Conservation (phyloP, 441 rosid genomes). For the Cnidoscolus chayamansa region DNA sequence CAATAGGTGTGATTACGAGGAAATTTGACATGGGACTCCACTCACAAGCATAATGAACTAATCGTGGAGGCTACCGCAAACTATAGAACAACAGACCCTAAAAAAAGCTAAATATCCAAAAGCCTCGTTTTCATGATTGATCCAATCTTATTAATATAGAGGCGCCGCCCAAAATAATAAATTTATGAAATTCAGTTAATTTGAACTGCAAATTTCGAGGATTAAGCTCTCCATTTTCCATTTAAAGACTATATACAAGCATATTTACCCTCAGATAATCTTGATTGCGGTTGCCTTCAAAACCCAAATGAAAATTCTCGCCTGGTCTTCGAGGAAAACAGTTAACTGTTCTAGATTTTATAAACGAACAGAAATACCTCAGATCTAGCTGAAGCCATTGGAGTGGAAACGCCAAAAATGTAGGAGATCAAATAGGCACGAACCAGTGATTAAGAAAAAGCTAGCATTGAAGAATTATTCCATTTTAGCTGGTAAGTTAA, state of each 20-base stretch:
- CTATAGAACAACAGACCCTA: neutral
- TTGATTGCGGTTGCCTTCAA: conserved; percentile 15
- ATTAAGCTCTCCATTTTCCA: conserved; percentile 12
- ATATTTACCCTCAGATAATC: conserved; percentile 13
- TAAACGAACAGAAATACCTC: conserved; percentile 16
- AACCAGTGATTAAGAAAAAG: neutral
- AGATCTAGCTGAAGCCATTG: conserved; percentile 33
- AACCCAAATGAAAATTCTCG: neutral
- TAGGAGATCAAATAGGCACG: conserved; percentile 21
- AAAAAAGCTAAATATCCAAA: neutral
- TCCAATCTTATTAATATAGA: neutral
- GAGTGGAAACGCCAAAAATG: neutral
- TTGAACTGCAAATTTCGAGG: neutral
- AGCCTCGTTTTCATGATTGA: neutral
- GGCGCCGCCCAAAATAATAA: neutral
- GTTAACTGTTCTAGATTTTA: conserved; percentile 10
- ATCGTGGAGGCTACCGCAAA: neutral
- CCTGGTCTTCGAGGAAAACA: neutral
- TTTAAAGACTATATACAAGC: neutral
- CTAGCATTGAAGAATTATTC: neutral
- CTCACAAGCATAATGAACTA: neutral
- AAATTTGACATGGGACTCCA: neutral
- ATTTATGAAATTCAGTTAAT: neutral
- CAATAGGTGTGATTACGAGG: neutral
- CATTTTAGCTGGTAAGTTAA: neutral